A percentile compares a stretch with the other conserved stretches of the same genome.
Evolutionary conservation across 116 monocot species (phyloP).

Genomic region (Dioscorea cayenensis): DNA sequence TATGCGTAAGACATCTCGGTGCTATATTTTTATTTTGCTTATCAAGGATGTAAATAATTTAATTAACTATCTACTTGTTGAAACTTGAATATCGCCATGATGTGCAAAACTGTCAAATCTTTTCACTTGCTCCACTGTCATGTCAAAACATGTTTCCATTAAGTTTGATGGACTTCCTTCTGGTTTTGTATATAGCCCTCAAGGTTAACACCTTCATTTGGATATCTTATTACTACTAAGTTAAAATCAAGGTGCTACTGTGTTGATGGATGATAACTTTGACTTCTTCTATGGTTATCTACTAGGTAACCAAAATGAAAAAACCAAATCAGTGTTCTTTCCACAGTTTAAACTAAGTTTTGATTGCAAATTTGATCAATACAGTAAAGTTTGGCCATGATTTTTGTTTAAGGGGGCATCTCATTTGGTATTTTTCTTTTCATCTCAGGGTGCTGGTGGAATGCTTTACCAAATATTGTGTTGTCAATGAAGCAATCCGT

Average conservation of each 20-base stretch:
- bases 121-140: neutral
- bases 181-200: neutral
- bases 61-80: neutral
- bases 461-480: slow-evolving; percentile 95
- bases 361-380: neutral
- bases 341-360: too few species aligned
- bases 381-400: neutral
- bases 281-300: too few species aligned
- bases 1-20: slow-evolving; percentile 65
- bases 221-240: neutral
- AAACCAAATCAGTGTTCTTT: neutral
- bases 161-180: neutral
- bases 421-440: neutral
- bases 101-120: neutral
- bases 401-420: neutral
- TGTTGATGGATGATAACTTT: neutral
- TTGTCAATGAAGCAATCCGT: slow-evolving; percentile 89
- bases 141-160: neutral
- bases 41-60: neutral
- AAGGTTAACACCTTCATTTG: neutral
- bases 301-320: neutral
- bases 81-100: too few species aligned
- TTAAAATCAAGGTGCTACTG: neutral
- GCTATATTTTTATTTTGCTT: neutral
- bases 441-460: slow-evolving; percentile 77